Evolutionary conservation across 441 rosid genomes (phyloP).

Genomic region (Gossypium gossypioides): DNA sequence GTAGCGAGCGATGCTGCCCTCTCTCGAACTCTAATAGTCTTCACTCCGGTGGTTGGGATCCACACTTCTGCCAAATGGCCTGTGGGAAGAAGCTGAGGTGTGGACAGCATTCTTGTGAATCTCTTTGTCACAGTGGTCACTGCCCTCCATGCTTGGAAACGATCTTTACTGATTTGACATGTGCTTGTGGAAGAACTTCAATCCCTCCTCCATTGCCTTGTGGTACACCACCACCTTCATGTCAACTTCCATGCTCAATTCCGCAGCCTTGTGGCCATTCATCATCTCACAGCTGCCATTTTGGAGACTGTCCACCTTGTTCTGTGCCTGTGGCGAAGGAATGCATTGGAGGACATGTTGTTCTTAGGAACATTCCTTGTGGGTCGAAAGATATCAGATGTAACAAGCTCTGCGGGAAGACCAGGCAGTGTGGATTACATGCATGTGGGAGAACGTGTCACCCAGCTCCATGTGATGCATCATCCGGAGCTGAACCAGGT

Average conservation of each 20-base stretch:
- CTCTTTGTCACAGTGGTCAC: conserved; percentile 90
- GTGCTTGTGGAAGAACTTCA: conserved; percentile 89
- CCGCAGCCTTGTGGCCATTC: conserved; percentile 86
- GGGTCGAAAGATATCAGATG: conserved; percentile 93
- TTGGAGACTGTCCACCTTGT: conserved; percentile 97
- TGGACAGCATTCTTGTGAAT: conserved; percentile 86
- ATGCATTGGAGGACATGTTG: conserved; percentile 91
- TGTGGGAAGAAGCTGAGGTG: conserved; percentile 94
- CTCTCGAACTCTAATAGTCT: conserved; percentile 38
- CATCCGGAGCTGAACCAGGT: conserved; percentile 32
- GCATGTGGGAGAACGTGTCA: conserved; percentile 92
- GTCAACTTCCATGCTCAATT: conserved; percentile 76
- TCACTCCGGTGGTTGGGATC: conserved; percentile 61
- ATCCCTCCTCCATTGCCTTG: conserved; percentile 97
- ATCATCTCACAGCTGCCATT: conserved; percentile 89
- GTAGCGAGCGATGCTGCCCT: conserved; percentile 94
- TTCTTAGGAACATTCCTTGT: conserved; percentile 93
- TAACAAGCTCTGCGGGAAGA: conserved; percentile 89
- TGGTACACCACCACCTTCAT: conserved; percentile 82
- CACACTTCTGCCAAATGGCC: conserved; percentile 75
- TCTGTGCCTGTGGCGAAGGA: conserved; percentile 86
- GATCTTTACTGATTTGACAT: conserved; percentile 76
- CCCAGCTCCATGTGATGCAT: conserved; percentile 61
- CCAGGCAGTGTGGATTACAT: conserved; percentile 89
- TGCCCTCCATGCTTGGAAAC: conserved; percentile 97